phyloP scores from a whole-genome alignment of 345 rosid genomes.

The Salix suchowensis region DNA sequence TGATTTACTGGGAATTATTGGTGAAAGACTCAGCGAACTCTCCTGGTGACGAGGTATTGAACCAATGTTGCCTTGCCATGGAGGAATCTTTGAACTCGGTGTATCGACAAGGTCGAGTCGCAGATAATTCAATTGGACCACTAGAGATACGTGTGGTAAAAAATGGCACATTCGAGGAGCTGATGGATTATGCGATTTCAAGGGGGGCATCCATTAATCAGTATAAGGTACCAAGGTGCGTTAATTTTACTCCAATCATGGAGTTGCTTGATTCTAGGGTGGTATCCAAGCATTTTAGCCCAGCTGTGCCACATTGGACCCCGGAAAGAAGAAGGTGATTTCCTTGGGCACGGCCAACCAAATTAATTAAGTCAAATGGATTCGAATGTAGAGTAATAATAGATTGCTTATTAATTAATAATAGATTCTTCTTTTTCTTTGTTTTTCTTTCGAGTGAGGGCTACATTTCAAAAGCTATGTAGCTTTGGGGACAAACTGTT shows the following conservation, averaged over 20 bases:
- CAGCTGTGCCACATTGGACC: conserved; percentile 32
- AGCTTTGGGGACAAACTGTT: conserved; percentile 9
- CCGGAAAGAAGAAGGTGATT: conserved; percentile 21
- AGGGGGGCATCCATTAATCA: conserved; percentile 46
- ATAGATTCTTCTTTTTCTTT: background rate
- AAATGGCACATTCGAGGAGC: conserved; percentile 39
- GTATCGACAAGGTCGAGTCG: conserved; percentile 40
- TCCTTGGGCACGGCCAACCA: background rate
- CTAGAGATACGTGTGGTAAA: conserved; percentile 40
- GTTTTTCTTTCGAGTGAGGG: background rate
- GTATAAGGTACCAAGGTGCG: conserved; percentile 43
- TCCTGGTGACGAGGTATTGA: conserved; percentile 21
- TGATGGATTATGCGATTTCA: conserved; percentile 44
- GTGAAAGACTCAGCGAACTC: conserved; percentile 24
- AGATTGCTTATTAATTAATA: background rate
- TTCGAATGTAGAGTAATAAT: background rate
- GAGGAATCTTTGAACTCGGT: conserved; percentile 40
- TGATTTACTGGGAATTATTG: conserved; percentile 39
- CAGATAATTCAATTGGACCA: conserved; percentile 38
- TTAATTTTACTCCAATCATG: conserved; percentile 36
- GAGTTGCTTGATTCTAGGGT: conserved; percentile 42
- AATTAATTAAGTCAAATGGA: background rate
- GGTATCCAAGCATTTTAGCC: conserved; percentile 33
- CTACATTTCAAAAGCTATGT: background rate
- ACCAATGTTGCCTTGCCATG: conserved; percentile 32